Base-by-base conservation (phyloP, 495 filamentous ascomycete genomes). In the Neurospora discreta region DNA sequence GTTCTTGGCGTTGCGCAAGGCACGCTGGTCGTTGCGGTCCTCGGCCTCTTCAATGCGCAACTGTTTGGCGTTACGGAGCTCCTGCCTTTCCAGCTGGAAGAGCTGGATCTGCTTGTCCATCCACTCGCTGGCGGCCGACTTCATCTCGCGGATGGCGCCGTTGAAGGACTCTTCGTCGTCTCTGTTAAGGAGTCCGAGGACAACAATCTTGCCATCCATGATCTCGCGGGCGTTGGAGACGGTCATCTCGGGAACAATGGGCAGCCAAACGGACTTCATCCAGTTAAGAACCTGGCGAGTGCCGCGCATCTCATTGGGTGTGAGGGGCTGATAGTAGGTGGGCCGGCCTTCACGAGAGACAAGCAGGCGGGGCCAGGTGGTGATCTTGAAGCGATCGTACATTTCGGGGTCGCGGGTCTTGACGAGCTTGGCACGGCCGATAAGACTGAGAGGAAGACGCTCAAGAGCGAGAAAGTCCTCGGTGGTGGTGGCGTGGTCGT, bases 221-320 rank as follows among this genome's bases (percentile, higher is more conserved):
- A 99, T 92, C 80, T 98, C 93, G 68, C 89, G 87, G 1, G 95
- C 93, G 79, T 99, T 99, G 30, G 90, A 89, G 30, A 92, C 93
- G 0, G 92, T 97, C 36, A 99, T 87, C 78, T 99, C 95, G 3
- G 95, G 95, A 20, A 99, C 93, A 70, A 99, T 95, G n/a, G 95
- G 95, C 40, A 97, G 86, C 96, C 96, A 99, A 30, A 97, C 93
- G 23, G 89, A 91, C 73, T 91, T 91, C 95, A 98, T 98, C 95
- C 95, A 99, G 71, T 84, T 84, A 3, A 97, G 86, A 20, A 99
- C 87, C 77, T 90, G 86, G 39, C 89, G 86, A 72, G 90, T 90
- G 74, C 98, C 93, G 65, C 95, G 89, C 92, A 97, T 97, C 71
- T 97, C 92, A 74, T 89, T 87, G 2, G 95, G 95, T 1, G 91